These are phyloP conservation scores for Dactylellina sp. DNA, from an alignment of 2,329 filamentous ascomycete genomes.

Conservation along the genomic window DNA sequence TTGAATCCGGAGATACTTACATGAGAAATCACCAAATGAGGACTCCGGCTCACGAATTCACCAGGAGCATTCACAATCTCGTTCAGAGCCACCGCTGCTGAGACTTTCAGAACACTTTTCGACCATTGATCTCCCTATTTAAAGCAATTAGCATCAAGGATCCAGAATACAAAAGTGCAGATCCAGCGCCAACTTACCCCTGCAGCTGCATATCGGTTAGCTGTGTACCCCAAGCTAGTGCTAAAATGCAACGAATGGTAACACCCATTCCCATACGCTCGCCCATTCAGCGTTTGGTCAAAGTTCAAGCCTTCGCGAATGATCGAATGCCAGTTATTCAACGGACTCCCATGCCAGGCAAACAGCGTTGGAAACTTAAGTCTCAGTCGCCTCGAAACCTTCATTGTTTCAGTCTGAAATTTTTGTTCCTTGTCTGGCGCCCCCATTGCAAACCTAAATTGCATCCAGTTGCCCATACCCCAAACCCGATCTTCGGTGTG, in stretches of 20 bases:
- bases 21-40: slow-evolving; percentile 48
- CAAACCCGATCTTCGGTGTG: slow-evolving; percentile 68
- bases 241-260: slow-evolving; percentile 77
- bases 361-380: slow-evolving; percentile 76
- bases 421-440: slow-evolving; percentile 85
- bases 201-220: slow-evolving; percentile 65
- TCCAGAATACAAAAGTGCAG: not conserved
- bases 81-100: slow-evolving; percentile 76
- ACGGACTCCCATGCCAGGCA: slow-evolving; percentile 83
- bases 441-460: slow-evolving; percentile 89
- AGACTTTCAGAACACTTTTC: slow-evolving; percentile 73
- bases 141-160: not conserved
- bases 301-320: slow-evolving; percentile 84
- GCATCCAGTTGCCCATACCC: slow-evolving; percentile 76
- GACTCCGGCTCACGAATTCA: slow-evolving; percentile 68
- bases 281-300: slow-evolving; percentile 72
- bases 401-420: slow-evolving; percentile 73
- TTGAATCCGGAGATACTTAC: slow-evolving; percentile 25
- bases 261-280: slow-evolving; percentile 80
- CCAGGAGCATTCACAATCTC: slow-evolving; percentile 82
- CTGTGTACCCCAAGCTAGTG: slow-evolving; percentile 66
- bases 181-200: slow-evolving; percentile 16
- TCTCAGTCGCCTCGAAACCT: slow-evolving; percentile 62
- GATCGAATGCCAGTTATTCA: slow-evolving; percentile 90
- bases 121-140: slow-evolving; percentile 70